A percentile compares a stretch with the other conserved stretches of the same genome.
Conservation (phyloP, 352 stramenopile genomes). For the Pythium pyrilobum region DNA sequence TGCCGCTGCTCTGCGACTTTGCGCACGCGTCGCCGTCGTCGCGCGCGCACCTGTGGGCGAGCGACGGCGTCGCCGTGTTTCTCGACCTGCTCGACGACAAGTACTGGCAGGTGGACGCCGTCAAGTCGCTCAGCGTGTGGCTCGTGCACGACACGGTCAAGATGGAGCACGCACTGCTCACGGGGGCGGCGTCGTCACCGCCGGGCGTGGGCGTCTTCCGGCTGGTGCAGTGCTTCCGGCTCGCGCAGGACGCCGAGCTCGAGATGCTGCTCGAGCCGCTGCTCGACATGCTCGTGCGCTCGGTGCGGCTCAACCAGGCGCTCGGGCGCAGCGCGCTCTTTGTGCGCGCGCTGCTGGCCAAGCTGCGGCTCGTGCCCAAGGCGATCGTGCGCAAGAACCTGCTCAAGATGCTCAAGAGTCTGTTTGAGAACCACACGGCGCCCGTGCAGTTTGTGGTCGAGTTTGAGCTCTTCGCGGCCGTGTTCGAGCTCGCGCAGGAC, state of each 20-base stretch:
- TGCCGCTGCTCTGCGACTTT: constrained; percentile 90
- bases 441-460: constrained; percentile 85
- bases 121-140: constrained; percentile 87
- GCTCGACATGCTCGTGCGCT: constrained; percentile 74
- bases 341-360: constrained; percentile 76
- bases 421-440: constrained; percentile 86
- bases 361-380: constrained; percentile 75
- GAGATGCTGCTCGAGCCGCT: constrained; percentile 78
- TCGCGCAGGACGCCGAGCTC: constrained; percentile 61
- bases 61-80: constrained; percentile 80
- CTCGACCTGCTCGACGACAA: constrained; percentile 84
- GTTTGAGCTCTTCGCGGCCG: constrained; percentile 80
- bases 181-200: too few species aligned
- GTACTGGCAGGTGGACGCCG: constrained; percentile 88
- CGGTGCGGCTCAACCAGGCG: constrained; percentile 76
- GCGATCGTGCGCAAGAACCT: constrained; percentile 89
- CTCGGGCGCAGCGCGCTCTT: constrained; percentile 83
- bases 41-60: constrained; percentile 80
- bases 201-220: too few species aligned
- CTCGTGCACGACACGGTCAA: constrained; percentile 79
- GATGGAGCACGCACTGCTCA: constrained; percentile 80
- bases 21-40: constrained; percentile 85
- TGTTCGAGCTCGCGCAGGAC: constrained; percentile 78
- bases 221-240: constrained; percentile 65
- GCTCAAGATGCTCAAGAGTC: constrained; percentile 89